A percentile compares a stretch with the other conserved stretches of the same genome.
Conservation (phyloP, 2,329 filamentous ascomycete species). For the Cryphonectria naterciae region DNA sequence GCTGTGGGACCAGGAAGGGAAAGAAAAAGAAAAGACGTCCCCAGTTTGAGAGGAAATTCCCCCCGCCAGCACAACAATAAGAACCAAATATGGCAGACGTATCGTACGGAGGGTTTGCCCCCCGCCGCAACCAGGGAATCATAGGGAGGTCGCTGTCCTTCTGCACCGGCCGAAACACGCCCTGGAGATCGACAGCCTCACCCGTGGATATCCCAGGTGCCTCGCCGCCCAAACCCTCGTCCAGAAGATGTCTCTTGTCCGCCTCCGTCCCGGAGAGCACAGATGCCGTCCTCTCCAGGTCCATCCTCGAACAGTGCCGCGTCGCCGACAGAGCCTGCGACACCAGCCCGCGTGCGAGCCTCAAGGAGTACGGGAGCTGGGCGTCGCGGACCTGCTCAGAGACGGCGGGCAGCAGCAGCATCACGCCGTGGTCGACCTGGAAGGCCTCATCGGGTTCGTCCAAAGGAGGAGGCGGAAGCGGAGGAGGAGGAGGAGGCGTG, state of each 20-base stretch:
- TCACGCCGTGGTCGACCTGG: conserved; percentile 17
- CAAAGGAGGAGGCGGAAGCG: neutral
- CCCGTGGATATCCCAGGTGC: conserved; percentile 18
- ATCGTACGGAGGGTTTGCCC: neutral
- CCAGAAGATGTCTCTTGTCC: conserved; percentile 6
- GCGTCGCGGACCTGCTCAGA: conserved; percentile 14
- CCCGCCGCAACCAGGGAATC: neutral
- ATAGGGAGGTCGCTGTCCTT: conserved; percentile 7
- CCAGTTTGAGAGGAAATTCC: too few relatives aligned
- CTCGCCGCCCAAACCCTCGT: neutral
- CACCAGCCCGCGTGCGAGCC: conserved; percentile 9
- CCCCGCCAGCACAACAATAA: neutral
- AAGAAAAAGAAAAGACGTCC: too few relatives aligned
- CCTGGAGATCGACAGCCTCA: conserved; percentile 10
- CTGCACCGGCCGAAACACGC: neutral
- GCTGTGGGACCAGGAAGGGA: neutral
- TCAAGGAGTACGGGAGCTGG: conserved; percentile 18
- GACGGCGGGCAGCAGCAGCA: conserved; percentile 7
- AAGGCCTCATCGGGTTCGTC: neutral
- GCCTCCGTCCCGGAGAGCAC: conserved; percentile 18
- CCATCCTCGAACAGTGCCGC: conserved; percentile 24
- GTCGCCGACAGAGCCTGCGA: conserved; percentile 7
- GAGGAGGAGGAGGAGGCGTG: neutral
- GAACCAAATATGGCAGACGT: conserved; percentile 9
- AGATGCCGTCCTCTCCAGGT: conserved; percentile 21